Percentiles rank a stretch among this genome's conserved stretches.
Evolutionary conservation across 345 rosid genomes (phyloP).

Genomic region (Eucalyptus polyanthemos): DNA sequence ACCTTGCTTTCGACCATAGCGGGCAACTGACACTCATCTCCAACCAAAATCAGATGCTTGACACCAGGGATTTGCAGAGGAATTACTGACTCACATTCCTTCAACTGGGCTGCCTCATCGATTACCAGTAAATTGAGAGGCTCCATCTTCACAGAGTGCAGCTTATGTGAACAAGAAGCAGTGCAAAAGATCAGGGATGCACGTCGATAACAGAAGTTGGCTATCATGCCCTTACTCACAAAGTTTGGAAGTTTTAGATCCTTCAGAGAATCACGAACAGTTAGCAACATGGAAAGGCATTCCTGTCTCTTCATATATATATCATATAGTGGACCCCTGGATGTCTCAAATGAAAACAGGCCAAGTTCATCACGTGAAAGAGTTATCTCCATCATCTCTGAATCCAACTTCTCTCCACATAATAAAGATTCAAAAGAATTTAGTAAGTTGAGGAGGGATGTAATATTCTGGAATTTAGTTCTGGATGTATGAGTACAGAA

Average conservation of each 20-base stretch:
- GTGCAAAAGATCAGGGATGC: constrained; percentile 32
- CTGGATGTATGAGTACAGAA: constrained; percentile 15
- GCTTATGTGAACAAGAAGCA: constrained; percentile 15
- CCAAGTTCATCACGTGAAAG: neutral
- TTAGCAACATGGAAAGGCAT: constrained; percentile 7
- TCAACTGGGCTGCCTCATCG: constrained; percentile 60
- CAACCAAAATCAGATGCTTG: constrained; percentile 25
- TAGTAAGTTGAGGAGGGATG: constrained; percentile 1
- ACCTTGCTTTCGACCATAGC: constrained; percentile 36
- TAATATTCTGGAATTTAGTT: neutral
- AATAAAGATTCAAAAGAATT: constrained; percentile 1
- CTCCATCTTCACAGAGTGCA: neutral
- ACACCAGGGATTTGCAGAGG: constrained; percentile 31
- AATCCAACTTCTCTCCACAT: neutral
- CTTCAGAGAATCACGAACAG: neutral
- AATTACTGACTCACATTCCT: constrained; percentile 43
- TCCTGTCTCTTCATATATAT: neutral
- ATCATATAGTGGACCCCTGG: neutral
- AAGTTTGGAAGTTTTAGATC: constrained; percentile 9
- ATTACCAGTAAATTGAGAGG: constrained; percentile 30
- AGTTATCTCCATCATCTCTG: neutral
- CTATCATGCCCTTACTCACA: neutral
- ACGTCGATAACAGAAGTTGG: constrained; percentile 13
- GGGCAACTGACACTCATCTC: constrained; percentile 43
- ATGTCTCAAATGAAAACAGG: neutral